phyloP scores from a whole-genome alignment of 805 yeast genomes.

The Barnettozyma californica region DNA sequence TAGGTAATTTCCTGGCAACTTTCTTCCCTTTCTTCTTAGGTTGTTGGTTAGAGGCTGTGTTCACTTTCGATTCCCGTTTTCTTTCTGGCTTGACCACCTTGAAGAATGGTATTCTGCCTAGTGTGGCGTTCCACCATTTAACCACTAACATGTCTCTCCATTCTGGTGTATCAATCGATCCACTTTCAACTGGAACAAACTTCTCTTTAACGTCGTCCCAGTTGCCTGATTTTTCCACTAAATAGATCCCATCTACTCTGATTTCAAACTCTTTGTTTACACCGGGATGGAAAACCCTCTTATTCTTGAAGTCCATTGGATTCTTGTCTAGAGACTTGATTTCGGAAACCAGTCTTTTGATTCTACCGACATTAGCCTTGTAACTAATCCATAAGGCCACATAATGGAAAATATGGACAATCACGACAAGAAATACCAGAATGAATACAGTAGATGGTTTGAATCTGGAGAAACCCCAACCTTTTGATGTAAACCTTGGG shows the following conservation, averaged over 20 bases:
- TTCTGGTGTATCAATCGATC: constrained; percentile 44
- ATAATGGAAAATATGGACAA: constrained; percentile 55
- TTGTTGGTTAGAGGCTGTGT: constrained; percentile 16
- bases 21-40: constrained; percentile 37
- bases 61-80: constrained; percentile 4
- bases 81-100: constrained; percentile 10
- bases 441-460: constrained; percentile 60
- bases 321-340: constrained; percentile 58
- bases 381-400: constrained; percentile 45
- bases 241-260: constrained; percentile 53
- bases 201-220: constrained; percentile 32
- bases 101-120: constrained; percentile 32
- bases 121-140: constrained; percentile 40
- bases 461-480: constrained; percentile 59
- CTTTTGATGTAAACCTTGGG: constrained; percentile 62
- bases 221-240: constrained; percentile 34
- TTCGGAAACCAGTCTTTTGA: constrained; percentile 45
- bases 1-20: constrained; percentile 41
- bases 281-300: constrained; percentile 17
- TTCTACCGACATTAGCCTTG: constrained; percentile 50
- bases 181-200: constrained; percentile 38
- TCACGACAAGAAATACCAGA: constrained; percentile 41
- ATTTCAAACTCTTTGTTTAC: constrained; percentile 50
- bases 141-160: constrained; percentile 43
- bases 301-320: constrained; percentile 29